phyloP scores from a whole-genome alignment of 1,139 yeast genomes.

The Candida albicans region DNA sequence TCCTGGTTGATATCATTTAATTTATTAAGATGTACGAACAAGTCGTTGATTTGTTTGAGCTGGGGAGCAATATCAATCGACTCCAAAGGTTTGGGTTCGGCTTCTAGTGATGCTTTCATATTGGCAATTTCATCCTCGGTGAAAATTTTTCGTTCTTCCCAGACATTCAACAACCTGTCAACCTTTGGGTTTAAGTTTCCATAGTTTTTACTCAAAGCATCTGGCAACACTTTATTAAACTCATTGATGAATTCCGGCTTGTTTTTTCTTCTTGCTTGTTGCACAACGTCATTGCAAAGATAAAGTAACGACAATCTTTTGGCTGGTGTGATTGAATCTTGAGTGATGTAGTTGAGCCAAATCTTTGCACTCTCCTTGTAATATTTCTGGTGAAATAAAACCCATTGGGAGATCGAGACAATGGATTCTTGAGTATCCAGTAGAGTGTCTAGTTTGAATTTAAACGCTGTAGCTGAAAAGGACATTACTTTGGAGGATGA shows the following conservation, averaged over 20 bases:
- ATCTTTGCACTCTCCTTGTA: conserved; percentile 56
- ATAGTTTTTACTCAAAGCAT: conserved; percentile 34
- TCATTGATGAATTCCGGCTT: conserved; percentile 60
- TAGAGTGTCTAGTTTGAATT: conserved; percentile 56
- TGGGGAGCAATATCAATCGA: conserved; percentile 34
- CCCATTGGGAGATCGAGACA: conserved; percentile 84
- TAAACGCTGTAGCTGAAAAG: conserved; percentile 56
- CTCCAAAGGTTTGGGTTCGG: conserved; percentile 7
- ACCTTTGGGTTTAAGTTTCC: conserved; percentile 53
- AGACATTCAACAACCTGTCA: conserved; percentile 65
- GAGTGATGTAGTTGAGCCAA: conserved; percentile 58
- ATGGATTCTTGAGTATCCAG: conserved; percentile 84
- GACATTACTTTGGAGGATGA: conserved; percentile 45
- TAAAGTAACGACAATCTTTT: conserved; percentile 64
- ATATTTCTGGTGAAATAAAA: conserved; percentile 72
- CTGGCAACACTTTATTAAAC: conserved; percentile 52
- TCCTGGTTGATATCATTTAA: conserved; percentile 35
- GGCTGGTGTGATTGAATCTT: conserved; percentile 20
- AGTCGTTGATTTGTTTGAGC: conserved; percentile 35
- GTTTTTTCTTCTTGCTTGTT: conserved; percentile 69
- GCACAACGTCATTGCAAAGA: conserved; percentile 81
- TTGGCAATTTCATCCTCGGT: conserved; percentile 38
- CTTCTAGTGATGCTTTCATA: conserved; percentile 34
- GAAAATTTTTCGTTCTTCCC: conserved; percentile 71
- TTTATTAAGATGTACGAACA: conserved; percentile 29